Base-by-base conservation (phyloP, 2,329 filamentous ascomycete genomes). In the Cercospora canescens region DNA sequence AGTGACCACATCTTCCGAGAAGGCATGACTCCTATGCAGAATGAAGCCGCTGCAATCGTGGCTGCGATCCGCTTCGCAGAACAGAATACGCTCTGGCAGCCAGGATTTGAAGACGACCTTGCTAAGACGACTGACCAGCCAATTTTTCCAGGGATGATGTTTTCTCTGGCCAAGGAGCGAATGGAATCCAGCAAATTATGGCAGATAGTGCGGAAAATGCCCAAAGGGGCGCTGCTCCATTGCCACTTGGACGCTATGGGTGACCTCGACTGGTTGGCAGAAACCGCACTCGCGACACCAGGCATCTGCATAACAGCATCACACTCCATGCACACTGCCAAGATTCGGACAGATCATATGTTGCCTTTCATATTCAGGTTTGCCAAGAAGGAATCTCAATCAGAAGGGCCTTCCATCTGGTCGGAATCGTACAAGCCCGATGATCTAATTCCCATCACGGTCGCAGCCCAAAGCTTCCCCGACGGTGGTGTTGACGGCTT, bases 241-340 rank as follows among this genome's bases (percentile, higher is more conserved):
- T 92, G 92, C 50, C 94, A 98, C 78, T 82, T 96, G 76, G 92
- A 96, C 78, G 93, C 94, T 72, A 96, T 96, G 89, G 91, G 96
- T 58, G 91, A 97, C 77, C 88, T 93, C 70, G 90, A 93, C 75
- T 96, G 88, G 81, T 81, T 97, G 7, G 85, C 96, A 41, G 86
- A 89, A 6, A 84, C 90, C 72, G 87, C 92, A 2, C 84, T 98
- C 69, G 81, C 83, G 11, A 90, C 88, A 0, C 87, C 89, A 0
- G 92, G 92, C 1, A 90, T 97, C 74, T 89, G 92, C 78, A 87
- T 97, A 66, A 79, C 79, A 21, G 85, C 88, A 14, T 81, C 87
- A 39, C 80, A 80, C 1, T 82, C 88, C 7, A 82, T 97, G 35
- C 79, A 81, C 8, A 85, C 82, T 0, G 74, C 82, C 0, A 76